phyloP scores from a whole-genome alignment of 1,139 yeast species.

The Kodamaea ohmeri region DNA sequence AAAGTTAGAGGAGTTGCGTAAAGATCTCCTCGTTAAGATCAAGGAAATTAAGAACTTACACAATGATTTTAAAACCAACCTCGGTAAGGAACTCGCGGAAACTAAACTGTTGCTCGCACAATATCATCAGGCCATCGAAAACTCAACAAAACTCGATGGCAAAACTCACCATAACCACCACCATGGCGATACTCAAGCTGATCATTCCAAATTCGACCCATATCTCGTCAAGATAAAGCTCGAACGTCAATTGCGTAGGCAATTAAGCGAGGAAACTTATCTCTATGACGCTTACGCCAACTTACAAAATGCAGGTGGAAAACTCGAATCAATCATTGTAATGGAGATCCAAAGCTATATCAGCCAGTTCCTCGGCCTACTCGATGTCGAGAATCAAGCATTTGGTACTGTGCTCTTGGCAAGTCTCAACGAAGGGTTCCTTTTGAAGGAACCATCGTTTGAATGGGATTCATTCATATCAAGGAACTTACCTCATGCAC shows the following conservation, averaged over 20 bases:
- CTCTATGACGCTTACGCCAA: conserved; percentile 85
- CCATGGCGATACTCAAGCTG: conserved; percentile 24
- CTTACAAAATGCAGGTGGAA: conserved; percentile 83
- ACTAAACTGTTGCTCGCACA: conserved; percentile 53
- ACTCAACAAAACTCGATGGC: conserved; percentile 35
- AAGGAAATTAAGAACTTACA: conserved; percentile 81
- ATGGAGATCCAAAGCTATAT: conserved; percentile 82
- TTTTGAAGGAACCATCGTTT: conserved; percentile 70
- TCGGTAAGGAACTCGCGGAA: conserved; percentile 63
- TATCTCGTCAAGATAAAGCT: conserved; percentile 67
- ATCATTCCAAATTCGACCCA: conserved; percentile 67
- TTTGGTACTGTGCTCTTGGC: conserved; percentile 65
- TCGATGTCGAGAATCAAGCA: conserved; percentile 67
- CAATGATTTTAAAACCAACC: conserved; percentile 77
- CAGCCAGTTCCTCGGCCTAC: conserved; percentile 63
- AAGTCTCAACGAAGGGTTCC: conserved; percentile 68
- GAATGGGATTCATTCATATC: conserved; percentile 89
- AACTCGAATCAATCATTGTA: conserved; percentile 84
- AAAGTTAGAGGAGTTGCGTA: conserved; percentile 77
- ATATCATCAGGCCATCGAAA: conserved; percentile 44
- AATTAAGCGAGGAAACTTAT: conserved; percentile 79
- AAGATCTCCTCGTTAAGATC: conserved; percentile 78
- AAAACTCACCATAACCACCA: conserved; percentile 17
- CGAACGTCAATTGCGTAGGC: conserved; percentile 75
- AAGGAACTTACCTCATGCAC: conserved; percentile 52